phyloP scores from a whole-genome alignment of 2,329 filamentous ascomycete species.

The Ophiosphaerella korrae region DNA sequence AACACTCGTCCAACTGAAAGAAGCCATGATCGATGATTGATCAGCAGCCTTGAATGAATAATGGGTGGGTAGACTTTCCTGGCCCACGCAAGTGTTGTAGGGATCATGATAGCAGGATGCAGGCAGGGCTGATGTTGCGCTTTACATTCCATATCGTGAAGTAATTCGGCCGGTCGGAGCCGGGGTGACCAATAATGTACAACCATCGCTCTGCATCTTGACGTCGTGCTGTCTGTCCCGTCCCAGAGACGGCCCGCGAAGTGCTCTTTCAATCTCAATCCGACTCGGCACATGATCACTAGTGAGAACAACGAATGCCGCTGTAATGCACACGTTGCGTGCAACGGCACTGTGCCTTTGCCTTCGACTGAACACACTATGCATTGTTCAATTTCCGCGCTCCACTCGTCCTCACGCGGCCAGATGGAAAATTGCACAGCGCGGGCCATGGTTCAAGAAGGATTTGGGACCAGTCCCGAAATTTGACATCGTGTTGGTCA shows the following conservation, averaged over 20 bases:
- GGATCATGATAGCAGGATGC: neutral
- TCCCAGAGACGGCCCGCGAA: neutral
- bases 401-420: neutral
- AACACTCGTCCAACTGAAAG: too few species aligned
- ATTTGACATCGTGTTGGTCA: slow-evolving; percentile 1
- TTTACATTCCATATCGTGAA: neutral
- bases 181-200: neutral
- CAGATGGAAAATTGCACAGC: neutral
- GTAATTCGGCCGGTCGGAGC: slow-evolving; percentile 3
- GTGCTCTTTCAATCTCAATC: neutral
- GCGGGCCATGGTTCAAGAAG: neutral
- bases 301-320: neutral
- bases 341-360: too few species aligned
- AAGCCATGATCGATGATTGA: neutral
- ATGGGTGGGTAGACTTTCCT: neutral
- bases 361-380: too few species aligned
- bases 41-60: neutral
- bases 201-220: neutral
- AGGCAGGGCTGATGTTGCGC: neutral
- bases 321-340: neutral
- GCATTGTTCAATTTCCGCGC: neutral
- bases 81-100: neutral
- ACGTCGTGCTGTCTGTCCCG: neutral
- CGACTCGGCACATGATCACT: neutral
- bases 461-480: slow-evolving; percentile 2